Conservation (phyloP, 129 eudicot genomes). For the Deinandra increscens region DNA sequence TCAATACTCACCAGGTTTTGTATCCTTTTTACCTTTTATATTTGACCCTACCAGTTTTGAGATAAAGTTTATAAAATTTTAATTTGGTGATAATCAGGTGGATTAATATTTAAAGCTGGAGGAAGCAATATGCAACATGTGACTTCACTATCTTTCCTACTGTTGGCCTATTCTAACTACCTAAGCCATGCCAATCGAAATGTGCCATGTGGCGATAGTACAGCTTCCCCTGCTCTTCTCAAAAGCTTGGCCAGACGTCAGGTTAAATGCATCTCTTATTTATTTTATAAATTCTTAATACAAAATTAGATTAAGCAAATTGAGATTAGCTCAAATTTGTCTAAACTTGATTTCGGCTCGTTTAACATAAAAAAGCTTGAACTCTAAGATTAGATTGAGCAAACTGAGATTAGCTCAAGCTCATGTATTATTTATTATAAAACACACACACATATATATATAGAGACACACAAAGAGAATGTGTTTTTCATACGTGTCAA, state of each 20-base stretch:
- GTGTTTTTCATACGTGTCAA: too few species aligned
- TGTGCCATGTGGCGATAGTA: constrained; percentile 75
- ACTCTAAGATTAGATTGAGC: too few species aligned
- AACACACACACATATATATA: too few species aligned
- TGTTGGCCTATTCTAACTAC: constrained; percentile 87
- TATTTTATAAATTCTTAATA: not conserved
- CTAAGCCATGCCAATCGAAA: constrained; percentile 84
- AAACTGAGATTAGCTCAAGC: too few species aligned
- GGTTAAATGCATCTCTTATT: constrained; percentile 31
- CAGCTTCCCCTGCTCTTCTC: constrained; percentile 85
- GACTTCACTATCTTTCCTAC: constrained; percentile 83
- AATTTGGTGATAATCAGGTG: constrained; percentile 43
- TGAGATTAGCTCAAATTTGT: too few species aligned
- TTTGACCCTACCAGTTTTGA: not conserved
- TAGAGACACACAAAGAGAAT: too few species aligned
- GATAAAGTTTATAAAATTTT: not conserved
- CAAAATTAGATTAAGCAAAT: too few species aligned
- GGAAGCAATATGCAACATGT: constrained; percentile 98
- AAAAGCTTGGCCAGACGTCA: constrained; percentile 83
- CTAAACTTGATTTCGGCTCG: too few species aligned
- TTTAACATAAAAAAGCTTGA: too few species aligned
- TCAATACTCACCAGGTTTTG: constrained; percentile 86
- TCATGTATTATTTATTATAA: too few species aligned
- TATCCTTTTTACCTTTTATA: not conserved
- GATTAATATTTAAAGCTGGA: constrained; percentile 82